These are phyloP conservation scores for Diaporthe velutina DNA, from an alignment of 2,329 filamentous ascomycete species.

Conservation along the genomic window DNA sequence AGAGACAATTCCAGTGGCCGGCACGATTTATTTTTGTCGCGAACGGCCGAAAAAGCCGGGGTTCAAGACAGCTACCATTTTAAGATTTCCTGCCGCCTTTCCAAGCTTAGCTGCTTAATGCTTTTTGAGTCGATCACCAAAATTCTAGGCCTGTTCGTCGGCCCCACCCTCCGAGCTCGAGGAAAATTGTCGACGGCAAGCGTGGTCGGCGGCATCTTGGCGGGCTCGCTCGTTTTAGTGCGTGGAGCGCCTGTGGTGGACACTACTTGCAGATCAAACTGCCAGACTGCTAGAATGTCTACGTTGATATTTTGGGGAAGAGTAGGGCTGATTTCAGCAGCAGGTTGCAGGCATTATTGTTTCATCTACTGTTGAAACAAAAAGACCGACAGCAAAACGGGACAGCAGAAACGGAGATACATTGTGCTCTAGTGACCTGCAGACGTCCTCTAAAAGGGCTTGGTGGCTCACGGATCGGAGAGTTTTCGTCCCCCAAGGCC, in stretches of 20 bases:
- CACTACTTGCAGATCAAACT: slow-evolving; percentile 30
- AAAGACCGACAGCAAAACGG: not conserved
- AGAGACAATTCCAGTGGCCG: not conserved
- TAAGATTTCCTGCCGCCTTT: not conserved
- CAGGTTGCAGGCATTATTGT: not conserved
- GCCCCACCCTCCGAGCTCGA: not conserved
- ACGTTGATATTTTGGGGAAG: not conserved
- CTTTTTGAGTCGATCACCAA: not conserved
- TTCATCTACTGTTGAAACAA: slow-evolving; percentile 6
- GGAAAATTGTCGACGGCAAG: not conserved
- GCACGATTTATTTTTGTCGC: slow-evolving; percentile 8
- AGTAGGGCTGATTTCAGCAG: slow-evolving; percentile 25
- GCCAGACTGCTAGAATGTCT: not conserved
- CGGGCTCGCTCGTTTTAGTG: slow-evolving; percentile 24
- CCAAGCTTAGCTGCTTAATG: not conserved
- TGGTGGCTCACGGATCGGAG: not conserved
- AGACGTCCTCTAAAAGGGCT: not conserved
- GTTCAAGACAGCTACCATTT: not conserved
- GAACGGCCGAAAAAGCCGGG: not conserved
- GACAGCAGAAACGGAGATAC: slow-evolving; percentile 1
- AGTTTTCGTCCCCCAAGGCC: not conserved
- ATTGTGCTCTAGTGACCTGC: not conserved
- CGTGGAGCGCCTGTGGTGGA: slow-evolving; percentile 17
- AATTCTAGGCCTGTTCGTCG: not conserved
- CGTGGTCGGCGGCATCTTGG: slow-evolving; percentile 11